These are phyloP conservation scores for Arabidopsis arenosa DNA, from an alignment of 345 rosid species.

Conservation along the genomic window DNA sequence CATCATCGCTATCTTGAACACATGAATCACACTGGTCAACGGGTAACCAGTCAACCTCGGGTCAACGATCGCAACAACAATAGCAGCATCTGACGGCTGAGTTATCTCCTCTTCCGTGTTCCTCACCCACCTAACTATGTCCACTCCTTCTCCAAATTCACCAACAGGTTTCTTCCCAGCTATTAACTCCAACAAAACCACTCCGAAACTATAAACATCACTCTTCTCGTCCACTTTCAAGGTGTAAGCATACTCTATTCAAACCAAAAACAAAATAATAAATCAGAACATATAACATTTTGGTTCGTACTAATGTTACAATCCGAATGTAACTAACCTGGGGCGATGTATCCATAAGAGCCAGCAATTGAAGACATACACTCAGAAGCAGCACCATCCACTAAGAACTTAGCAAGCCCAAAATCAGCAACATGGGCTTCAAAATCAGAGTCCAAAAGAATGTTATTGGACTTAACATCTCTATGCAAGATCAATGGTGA, in stretches of 20 bases:
- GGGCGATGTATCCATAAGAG: conserved; percentile 94
- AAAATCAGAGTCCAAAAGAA: conserved; percentile 72
- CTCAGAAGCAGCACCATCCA: conserved; percentile 77
- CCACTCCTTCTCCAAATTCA: conserved; percentile 94
- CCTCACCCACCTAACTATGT: conserved; percentile 92
- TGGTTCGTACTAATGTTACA: neutral
- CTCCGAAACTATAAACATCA: conserved; percentile 94
- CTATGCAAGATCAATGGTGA: conserved; percentile 88
- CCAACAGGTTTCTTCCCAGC: conserved; percentile 90
- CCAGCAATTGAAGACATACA: conserved; percentile 94
- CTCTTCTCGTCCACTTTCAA: conserved; percentile 90
- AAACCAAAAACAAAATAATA: neutral
- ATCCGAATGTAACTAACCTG: conserved; percentile 54
- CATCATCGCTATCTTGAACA: conserved; percentile 80
- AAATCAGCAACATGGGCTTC: conserved; percentile 97
- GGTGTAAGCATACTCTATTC: conserved; percentile 81
- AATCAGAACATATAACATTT: neutral
- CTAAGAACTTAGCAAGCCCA: conserved; percentile 93
- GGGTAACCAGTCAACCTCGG: conserved; percentile 69
- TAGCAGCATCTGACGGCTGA: conserved; percentile 69
- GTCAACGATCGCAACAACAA: conserved; percentile 69
- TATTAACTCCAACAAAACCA: conserved; percentile 78
- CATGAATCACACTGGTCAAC: conserved; percentile 57
- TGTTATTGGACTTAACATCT: conserved; percentile 92
- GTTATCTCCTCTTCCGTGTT: conserved; percentile 67